These are phyloP conservation scores for Globisporangium middletonii DNA, from an alignment of 352 stramenopile genomes.

Conservation along the genomic window DNA sequence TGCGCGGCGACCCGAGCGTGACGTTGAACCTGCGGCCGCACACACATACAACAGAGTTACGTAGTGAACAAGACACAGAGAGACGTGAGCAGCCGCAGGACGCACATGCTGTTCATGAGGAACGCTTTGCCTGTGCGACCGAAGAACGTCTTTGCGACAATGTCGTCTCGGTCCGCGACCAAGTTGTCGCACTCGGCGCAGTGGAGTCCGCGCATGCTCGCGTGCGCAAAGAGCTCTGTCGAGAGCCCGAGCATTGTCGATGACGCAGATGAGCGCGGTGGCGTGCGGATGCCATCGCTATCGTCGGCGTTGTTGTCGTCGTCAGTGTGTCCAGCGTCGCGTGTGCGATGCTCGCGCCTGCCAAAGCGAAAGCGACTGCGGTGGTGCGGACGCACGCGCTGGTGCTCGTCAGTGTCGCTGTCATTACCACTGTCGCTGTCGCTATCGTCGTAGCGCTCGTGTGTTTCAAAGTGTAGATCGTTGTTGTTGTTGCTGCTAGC, in stretches of 20 bases:
- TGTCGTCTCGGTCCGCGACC: slow-evolving; percentile 58
- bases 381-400: too few species aligned
- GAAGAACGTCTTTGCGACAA: slow-evolving; percentile 79
- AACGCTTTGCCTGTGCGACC: slow-evolving; percentile 70
- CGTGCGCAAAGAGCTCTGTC: slow-evolving; percentile 37
- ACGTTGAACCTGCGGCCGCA: slow-evolving; percentile 56
- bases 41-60: too few species aligned
- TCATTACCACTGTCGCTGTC: not conserved
- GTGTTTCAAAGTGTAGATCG: not conserved
- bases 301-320: not conserved
- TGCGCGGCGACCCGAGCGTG: slow-evolving; percentile 40
- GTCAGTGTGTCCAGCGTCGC: not conserved
- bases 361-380: not conserved
- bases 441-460: slow-evolving; percentile 12
- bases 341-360: not conserved
- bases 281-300: not conserved
- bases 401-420: not conserved
- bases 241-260: slow-evolving; percentile 22
- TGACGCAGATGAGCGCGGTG: too few species aligned
- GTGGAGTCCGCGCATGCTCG: slow-evolving; percentile 46
- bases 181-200: slow-evolving; percentile 59
- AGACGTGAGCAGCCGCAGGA: not conserved
- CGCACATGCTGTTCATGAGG: slow-evolving; percentile 74
- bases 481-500: slow-evolving; percentile 13
- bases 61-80: not conserved